Percentiles rank a stretch among this genome's conserved stretches.
phyloP scores from a whole-genome alignment of 2,329 filamentous ascomycete genomes.

The Sporothrix brunneoviolacea region DNA sequence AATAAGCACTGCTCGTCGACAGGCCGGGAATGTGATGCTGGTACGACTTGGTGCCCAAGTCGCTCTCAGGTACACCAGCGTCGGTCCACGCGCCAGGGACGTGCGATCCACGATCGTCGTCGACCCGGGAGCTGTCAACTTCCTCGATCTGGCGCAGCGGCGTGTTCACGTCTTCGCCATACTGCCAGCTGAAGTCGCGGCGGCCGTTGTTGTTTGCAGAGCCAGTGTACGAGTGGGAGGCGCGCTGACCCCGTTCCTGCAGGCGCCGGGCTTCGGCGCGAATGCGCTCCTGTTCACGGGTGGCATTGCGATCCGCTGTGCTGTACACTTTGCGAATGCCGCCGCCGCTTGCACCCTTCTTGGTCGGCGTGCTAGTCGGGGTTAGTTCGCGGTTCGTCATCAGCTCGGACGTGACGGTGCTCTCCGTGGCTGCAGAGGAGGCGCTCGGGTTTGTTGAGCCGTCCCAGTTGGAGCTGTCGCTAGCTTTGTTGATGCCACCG shows the following conservation, averaged over 20 bases:
- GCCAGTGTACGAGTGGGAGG: slow-evolving; percentile 12
- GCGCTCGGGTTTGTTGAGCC: slow-evolving; percentile 63
- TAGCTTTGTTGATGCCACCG: slow-evolving; percentile 77
- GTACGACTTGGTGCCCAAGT: slow-evolving; percentile 53
- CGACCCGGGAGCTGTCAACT: slow-evolving; percentile 24
- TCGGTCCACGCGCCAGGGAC: slow-evolving; percentile 30
- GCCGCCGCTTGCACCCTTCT: slow-evolving; percentile 27
- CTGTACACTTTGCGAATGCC: slow-evolving; percentile 59
- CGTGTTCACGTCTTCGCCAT: slow-evolving; percentile 28
- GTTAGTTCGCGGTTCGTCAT: slow-evolving; percentile 51
- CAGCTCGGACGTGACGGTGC: slow-evolving; percentile 54
- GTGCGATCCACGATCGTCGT: slow-evolving; percentile 23
- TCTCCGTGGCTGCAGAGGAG: slow-evolving; percentile 32
- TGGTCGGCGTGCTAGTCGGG: slow-evolving; percentile 47
- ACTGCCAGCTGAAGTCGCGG: slow-evolving; percentile 50
- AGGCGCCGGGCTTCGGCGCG: slow-evolving; percentile 49
- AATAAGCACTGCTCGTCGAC: slow-evolving; percentile 26
- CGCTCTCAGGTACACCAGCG: slow-evolving; percentile 30
- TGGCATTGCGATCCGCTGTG: slow-evolving; percentile 46
- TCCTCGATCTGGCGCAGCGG: slow-evolving; percentile 27
- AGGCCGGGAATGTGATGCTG: slow-evolving; percentile 49
- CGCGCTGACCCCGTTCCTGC: slow-evolving; percentile 45
- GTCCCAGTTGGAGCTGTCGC: slow-evolving; percentile 75
- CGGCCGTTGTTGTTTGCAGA: slow-evolving; percentile 19
- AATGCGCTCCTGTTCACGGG: slow-evolving; percentile 47